Conservation (phyloP, 768 basidiomycete genomes). For the Agaricus subrufescens region DNA sequence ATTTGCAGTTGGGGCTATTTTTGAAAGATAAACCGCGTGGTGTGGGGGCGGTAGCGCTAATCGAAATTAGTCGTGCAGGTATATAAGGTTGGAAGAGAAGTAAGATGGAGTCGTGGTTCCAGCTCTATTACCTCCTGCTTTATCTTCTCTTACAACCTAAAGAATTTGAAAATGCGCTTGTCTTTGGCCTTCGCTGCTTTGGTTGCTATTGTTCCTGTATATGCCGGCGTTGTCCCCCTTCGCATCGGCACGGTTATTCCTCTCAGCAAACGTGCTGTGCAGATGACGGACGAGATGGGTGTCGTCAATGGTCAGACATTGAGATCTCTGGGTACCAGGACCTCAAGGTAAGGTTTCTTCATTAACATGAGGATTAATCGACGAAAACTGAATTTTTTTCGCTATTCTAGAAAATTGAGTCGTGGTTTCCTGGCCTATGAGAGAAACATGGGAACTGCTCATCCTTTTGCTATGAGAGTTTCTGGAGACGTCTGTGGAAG, state of each 20-base stretch:
- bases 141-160: not conserved
- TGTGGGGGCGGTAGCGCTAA: not conserved
- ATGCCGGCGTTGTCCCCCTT: slow-evolving; percentile 12
- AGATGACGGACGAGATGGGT: slow-evolving; percentile 18
- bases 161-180: slow-evolving; percentile 1
- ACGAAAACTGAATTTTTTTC: not conserved
- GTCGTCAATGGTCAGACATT: slow-evolving; percentile 19
- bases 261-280: slow-evolving; percentile 21
- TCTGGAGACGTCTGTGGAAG: slow-evolving; percentile 9
- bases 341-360: slow-evolving; percentile 13
- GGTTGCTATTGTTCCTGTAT: slow-evolving; percentile 3
- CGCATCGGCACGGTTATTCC: slow-evolving; percentile 18
- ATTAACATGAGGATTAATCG: not conserved
- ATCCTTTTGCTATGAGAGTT: slow-evolving; percentile 22
- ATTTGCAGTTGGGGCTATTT: too few relatives aligned
- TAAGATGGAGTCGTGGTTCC: not conserved
- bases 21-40: too few relatives aligned
- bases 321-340: slow-evolving; percentile 17
- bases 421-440: slow-evolving; percentile 38
- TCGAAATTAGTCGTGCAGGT: not conserved
- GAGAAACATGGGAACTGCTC: slow-evolving; percentile 37
- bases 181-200: slow-evolving; percentile 5
- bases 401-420: slow-evolving; percentile 34
- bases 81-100: not conserved
- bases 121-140: not conserved